Evolutionary conservation across 495 filamentous ascomycete species (phyloP).

Genomic region (Melanomma pulvis-pyrius): DNA sequence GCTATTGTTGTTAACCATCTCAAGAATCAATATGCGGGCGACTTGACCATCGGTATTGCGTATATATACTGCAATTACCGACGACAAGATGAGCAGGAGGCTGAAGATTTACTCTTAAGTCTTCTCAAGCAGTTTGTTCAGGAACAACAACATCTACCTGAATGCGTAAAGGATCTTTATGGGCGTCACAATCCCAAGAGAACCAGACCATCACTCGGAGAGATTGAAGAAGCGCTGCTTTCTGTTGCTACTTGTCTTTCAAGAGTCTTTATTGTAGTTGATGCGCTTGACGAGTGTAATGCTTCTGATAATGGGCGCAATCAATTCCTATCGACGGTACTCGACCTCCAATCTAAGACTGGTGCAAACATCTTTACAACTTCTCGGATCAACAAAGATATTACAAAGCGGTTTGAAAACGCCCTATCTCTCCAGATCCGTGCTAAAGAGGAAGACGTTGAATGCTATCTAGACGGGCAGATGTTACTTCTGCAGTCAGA

Average conservation of each 20-base stretch:
- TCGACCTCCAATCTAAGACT: no score
- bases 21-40: no score
- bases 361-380: slow-evolving; percentile 33
- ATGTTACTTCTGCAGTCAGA: slow-evolving; percentile 9
- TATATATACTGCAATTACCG: slow-evolving; percentile 50
- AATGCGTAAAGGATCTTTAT: no score
- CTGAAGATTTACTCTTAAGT: slow-evolving; percentile 41
- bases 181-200: no score
- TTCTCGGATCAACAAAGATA: slow-evolving; percentile 16
- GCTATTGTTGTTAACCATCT: slow-evolving; percentile 42
- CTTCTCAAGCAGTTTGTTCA: slow-evolving; percentile 48
- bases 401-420: slow-evolving; percentile 15
- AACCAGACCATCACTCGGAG: no score
- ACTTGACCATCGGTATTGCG: slow-evolving; percentile 36
- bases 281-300: no score
- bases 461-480: slow-evolving; percentile 13
- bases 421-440: slow-evolving; percentile 17
- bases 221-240: no score
- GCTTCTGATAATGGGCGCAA: no score
- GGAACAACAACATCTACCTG: not conserved
- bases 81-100: slow-evolving; percentile 42
- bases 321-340: no score
- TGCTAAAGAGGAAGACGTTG: slow-evolving; percentile 27
- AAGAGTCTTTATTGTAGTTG: no score
- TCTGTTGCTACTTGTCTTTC: no score